Evolutionary conservation across 176 grass and related monocot genomes (phyloP), one percentile per base, ranked within the genome.

Genomic region (Miscanthus lutarioriparius): DNA sequence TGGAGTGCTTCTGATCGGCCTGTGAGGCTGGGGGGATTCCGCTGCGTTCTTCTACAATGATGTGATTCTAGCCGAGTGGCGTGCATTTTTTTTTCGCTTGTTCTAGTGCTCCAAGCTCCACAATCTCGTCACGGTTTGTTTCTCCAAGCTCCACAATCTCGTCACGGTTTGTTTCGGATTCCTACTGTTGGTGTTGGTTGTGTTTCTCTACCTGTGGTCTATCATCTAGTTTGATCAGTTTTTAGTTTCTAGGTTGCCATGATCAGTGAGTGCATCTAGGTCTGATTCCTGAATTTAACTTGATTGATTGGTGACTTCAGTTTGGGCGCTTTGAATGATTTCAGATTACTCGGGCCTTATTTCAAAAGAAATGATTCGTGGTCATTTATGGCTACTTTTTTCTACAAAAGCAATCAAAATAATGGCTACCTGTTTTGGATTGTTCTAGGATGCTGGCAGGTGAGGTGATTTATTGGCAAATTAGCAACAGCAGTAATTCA

Each of bases 391-490:
- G 22, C 70, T 40, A 28, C 33, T 27, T 75, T 6, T 72, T 37
- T 72, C 15, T 10, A 0, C 14, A 10, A 30, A 48, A 30, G 15
- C 3, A 2, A 16, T 26, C n/a, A 20, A 17, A 62, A 40, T 39
- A 72, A 68, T 68, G 66, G 10, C 61, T 62, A 38, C 41, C 36
- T 37, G 6, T 32, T 83, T 67, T 78, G 20, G 84, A 83, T 75
- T 79, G 39, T 80, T 90, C 80, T 75, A 49, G 38, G 27, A 33
- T 64, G 36, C 13, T 82, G 80, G 27, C 48, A 14, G 78, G 77
- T 72, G 64, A 47, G 40, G 14, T 64, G 49, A 16, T 76, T 77
- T 77, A 7, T 67, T 77, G 40, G 27, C 51, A 73, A n/a, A 25
- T 81, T 30, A 70, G 64, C 8, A 48, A 28, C 45, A 10, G 45